A percentile compares a stretch with the other conserved stretches of the same genome.
Conservation (phyloP, 192 early-diverging fungal genomes). For the Umbelopsis sp. region DNA sequence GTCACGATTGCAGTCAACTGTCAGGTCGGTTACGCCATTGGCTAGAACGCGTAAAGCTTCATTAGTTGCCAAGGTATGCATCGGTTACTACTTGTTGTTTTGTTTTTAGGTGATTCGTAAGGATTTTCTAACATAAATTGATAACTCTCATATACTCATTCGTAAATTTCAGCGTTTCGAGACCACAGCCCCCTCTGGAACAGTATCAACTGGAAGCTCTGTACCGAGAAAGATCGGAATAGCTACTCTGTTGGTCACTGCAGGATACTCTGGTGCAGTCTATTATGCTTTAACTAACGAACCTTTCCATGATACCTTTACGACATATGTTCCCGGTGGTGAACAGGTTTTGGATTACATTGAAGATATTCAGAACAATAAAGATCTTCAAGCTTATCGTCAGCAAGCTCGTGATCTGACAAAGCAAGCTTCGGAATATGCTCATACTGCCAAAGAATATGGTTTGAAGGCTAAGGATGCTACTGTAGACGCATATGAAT, state of each 20-base stretch:
- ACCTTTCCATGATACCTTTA: conserved; percentile 61
- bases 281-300: conserved; percentile 54
- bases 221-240: conserved; percentile 15
- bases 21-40: conserved; percentile 15
- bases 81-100: not conserved
- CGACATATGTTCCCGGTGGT: conserved; percentile 59
- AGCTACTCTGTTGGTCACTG: conserved; percentile 32
- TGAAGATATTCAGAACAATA: conserved; percentile 49
- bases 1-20: conserved; percentile 5
- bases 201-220: conserved; percentile 16
- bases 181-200: conserved; percentile 11
- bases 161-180: conserved; percentile 26
- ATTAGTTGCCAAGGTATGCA: not conserved
- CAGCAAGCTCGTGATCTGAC: conserved; percentile 35
- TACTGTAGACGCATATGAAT: conserved; percentile 35
- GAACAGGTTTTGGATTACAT: conserved; percentile 52
- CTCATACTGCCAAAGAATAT: conserved; percentile 25
- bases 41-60: not conserved
- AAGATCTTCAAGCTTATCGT: conserved; percentile 33
- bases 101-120: not conserved
- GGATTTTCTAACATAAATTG: not conserved
- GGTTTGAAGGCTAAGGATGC: conserved; percentile 23
- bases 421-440: conserved; percentile 17
- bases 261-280: conserved; percentile 51
- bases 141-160: too few species aligned